Evolutionary conservation across 495 filamentous ascomycete genomes (phyloP), one percentile per base, ranked within the genome.

Genomic region (Neurospora terricola): DNA sequence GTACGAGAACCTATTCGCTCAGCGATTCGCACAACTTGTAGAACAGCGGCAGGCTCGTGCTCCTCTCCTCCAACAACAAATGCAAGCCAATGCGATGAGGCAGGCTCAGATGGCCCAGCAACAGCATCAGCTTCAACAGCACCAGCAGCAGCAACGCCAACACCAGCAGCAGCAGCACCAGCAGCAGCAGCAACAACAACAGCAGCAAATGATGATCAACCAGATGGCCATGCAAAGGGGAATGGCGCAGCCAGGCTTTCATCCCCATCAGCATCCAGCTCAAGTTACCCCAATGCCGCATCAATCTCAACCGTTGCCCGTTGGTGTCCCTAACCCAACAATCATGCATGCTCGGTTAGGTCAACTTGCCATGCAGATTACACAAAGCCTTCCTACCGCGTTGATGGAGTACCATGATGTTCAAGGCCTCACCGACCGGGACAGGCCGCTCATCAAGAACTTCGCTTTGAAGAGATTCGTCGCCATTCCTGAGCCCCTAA

Each of bases 261-360:
- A 83, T 54, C 83, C 84, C 40, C 80, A 86, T 39, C 83, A 84
- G 40, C 84, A 86, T 38, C 86, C 79, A 48, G 86, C 85, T 83
- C 86, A 87, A 74, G 77, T 83, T 0, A 81, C 83, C 2, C 81
- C 75, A 45, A 81, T 85, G 18, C 81, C 83, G 10, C 84, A 82
- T 23, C 80, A 81, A 69, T 75, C 78, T 10, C 83, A 82, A 54
- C 69, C 69, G 6, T 72, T 81, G 27, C 76, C 72, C 23, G 80
- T 84, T 75, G 80, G 81, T 14, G 79, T 84, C 78, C 73, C 70
- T 1, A 79, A 79, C 23, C 78, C 77, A 10, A 79, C 77, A 3
- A 75, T 81, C 71, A 38, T 76, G 11, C 78, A 77, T 21, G 74
- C 69, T 39, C 72, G 77, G 4, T 81, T 62, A 4, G 0, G 6